These are phyloP conservation scores for Pseudonectria foliicola DNA, from an alignment of 2,329 filamentous ascomycete species.

Conservation along the genomic window DNA sequence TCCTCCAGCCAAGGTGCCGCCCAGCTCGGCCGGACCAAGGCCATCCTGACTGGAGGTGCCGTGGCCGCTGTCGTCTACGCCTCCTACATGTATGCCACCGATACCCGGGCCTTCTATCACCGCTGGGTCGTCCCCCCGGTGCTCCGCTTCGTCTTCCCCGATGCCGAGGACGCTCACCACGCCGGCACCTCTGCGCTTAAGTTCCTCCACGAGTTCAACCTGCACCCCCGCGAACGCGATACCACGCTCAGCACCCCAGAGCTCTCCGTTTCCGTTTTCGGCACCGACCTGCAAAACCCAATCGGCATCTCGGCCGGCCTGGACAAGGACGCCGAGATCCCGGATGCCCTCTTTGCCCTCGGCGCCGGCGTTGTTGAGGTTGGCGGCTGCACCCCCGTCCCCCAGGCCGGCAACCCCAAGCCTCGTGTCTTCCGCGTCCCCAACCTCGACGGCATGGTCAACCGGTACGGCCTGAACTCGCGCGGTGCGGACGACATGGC, in stretches of 20 bases:
- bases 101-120: constrained; percentile 65
- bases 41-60: constrained; percentile 33
- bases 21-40: constrained; percentile 24
- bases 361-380: constrained; percentile 87
- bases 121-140: constrained; percentile 59
- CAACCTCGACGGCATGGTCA: constrained; percentile 80
- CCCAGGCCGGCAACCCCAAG: constrained; percentile 80
- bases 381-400: constrained; percentile 79
- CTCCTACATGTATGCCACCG: constrained; percentile 63
- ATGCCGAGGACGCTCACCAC: constrained; percentile 91
- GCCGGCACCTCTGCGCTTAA: constrained; percentile 65
- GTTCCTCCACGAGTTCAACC: constrained; percentile 61
- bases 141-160: constrained; percentile 59
- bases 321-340: constrained; percentile 89
- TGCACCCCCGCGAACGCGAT: constrained; percentile 77
- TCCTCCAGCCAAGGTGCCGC: constrained; percentile 20
- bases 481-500: constrained; percentile 84
- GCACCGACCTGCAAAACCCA: constrained; percentile 70
- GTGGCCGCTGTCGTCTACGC: constrained; percentile 36
- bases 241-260: constrained; percentile 25
- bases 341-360: constrained; percentile 74
- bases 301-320: constrained; percentile 93
- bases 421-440: constrained; percentile 85
- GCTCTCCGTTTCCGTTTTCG: constrained; percentile 56
- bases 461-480: constrained; percentile 93